Evolutionary conservation across 768 basidiomycete genomes (phyloP).

Genomic region (Phanerochaete sordida): DNA sequence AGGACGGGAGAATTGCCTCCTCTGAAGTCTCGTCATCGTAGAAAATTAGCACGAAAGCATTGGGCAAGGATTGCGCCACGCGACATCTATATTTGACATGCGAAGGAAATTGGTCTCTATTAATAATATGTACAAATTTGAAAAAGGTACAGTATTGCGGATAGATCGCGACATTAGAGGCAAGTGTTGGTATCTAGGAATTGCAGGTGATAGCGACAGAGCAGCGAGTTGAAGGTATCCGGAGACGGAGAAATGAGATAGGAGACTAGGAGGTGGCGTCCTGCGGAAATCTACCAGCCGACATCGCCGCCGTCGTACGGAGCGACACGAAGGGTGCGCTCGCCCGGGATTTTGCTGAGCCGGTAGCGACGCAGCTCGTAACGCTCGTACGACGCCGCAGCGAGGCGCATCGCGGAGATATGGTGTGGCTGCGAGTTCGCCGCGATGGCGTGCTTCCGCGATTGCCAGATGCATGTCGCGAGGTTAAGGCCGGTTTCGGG

Average conservation of each 20-base stretch:
- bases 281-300: conserved; percentile 66
- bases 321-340: conserved; percentile 51
- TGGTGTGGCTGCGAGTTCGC: conserved; percentile 82
- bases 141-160: too few species aligned
- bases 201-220: too few species aligned
- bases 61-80: not conserved
- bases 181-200: too few species aligned
- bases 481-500: conserved; percentile 78
- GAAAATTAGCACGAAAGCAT: not conserved
- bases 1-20: too few species aligned
- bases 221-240: too few species aligned
- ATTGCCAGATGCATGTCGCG: conserved; percentile 96
- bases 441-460: conserved; percentile 74
- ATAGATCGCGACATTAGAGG: too few species aligned
- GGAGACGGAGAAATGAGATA: too few species aligned
- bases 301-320: conserved; percentile 63
- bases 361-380: conserved; percentile 78
- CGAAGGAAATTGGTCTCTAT: not conserved
- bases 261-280: too few species aligned
- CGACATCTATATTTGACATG: too few species aligned
- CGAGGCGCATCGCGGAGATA: conserved; percentile 77
- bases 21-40: not conserved
- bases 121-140: not conserved
- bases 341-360: conserved; percentile 63
- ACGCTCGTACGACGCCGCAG: conserved; percentile 70